Conservation (phyloP, 371 early-diverging fungal genomes). For the Capniomyces stellatus region DNA sequence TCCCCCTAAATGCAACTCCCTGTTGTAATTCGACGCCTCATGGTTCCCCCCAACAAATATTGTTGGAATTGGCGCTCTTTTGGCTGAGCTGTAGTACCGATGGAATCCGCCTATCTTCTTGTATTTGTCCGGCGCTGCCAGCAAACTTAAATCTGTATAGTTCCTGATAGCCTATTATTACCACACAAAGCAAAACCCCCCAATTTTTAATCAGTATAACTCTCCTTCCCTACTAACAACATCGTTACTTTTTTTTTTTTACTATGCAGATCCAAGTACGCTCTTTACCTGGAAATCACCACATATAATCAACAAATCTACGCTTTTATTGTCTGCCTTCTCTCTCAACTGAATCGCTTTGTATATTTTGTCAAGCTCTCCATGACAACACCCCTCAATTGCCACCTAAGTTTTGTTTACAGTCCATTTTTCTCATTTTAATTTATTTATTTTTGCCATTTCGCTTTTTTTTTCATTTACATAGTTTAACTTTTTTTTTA, state of each 20-base stretch:
- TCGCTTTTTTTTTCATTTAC: too few relatives aligned
- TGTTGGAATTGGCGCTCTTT: conserved; percentile 64
- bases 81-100: conserved; percentile 78
- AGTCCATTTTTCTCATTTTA: background rate
- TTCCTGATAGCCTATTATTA: conserved; percentile 49
- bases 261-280: conserved; percentile 16
- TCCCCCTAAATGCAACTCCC: conserved; percentile 93
- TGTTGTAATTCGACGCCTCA: conserved; percentile 80
- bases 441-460: too few relatives aligned
- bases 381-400: conserved; percentile 87
- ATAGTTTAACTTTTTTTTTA: too few relatives aligned
- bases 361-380: conserved; percentile 80
- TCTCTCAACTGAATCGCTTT: conserved; percentile 35
- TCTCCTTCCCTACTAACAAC: background rate
- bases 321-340: conserved; percentile 27
- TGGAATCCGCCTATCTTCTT: conserved; percentile 64
- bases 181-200: conserved; percentile 15
- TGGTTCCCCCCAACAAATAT: conserved; percentile 96
- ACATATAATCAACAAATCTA: conserved; percentile 85
- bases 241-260: background rate
- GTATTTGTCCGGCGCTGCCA: conserved; percentile 74
- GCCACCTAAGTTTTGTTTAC: conserved; percentile 35
- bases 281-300: conserved; percentile 74
- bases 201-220: background rate
- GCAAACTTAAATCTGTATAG: conserved; percentile 47